Percentiles rank a stretch among this genome's conserved stretches.
Evolutionary conservation across 2,329 filamentous ascomycete species (phyloP).

Genomic region (Talaromyces sp.): DNA sequence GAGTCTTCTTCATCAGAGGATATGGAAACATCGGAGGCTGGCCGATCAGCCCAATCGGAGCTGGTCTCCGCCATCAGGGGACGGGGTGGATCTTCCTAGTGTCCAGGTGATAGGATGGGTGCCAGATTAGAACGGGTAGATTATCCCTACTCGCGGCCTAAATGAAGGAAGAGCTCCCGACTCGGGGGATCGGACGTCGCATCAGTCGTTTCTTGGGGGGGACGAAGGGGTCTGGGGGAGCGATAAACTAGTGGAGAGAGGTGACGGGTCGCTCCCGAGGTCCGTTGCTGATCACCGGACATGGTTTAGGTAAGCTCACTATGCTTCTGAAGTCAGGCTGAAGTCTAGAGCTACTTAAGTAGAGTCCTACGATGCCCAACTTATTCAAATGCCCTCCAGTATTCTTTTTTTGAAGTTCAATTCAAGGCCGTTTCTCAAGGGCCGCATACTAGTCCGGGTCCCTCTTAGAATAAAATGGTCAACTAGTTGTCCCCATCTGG

Average conservation of each 20-base stretch:
- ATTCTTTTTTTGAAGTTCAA: no score
- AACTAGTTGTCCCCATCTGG: no score
- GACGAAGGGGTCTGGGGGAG: conserved; percentile 15
- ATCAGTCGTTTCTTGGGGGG: not conserved
- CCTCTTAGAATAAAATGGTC: no score
- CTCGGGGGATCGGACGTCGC: not conserved
- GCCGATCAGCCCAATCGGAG: conserved; percentile 27
- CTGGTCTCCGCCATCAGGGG: conserved; percentile 30
- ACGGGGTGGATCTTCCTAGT: conserved; percentile 1
- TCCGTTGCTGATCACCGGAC: conserved; percentile 15
- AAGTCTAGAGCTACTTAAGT: not conserved
- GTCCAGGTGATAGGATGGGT: not conserved
- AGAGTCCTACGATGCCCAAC: no score
- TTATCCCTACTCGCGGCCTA: not conserved
- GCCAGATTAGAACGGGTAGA: not conserved
- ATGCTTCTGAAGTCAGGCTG: no score
- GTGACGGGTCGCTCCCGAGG: conserved; percentile 11
- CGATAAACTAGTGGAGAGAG: conserved; percentile 19
- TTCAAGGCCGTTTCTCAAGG: no score
- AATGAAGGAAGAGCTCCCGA: not conserved
- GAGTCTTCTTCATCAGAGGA: conserved; percentile 36
- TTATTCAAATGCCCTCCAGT: no score
- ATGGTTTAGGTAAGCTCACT: conserved; percentile 15
- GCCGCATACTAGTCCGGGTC: no score
- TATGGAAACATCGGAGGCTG: conserved; percentile 25